Conservation (phyloP, 176 grass and related monocot species). For the Cenchrus americanus region DNA sequence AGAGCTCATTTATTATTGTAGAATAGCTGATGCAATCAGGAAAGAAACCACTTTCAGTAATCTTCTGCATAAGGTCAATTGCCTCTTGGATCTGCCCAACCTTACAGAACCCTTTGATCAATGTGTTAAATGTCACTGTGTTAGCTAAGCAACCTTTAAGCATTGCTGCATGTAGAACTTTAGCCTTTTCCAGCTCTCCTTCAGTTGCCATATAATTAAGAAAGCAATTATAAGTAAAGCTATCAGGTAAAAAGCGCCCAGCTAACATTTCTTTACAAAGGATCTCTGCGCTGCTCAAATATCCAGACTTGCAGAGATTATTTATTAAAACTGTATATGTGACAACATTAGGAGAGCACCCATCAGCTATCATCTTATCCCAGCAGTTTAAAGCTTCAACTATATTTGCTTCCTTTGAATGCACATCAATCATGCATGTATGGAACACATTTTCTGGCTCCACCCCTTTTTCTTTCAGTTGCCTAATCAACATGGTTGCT, state of each 20-base stretch:
- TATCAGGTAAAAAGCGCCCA: slow-evolving; percentile 54
- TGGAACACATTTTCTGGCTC: slow-evolving; percentile 67
- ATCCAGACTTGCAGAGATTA: slow-evolving; percentile 72
- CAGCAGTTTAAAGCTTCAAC: slow-evolving; percentile 56
- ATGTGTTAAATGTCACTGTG: slow-evolving; percentile 66
- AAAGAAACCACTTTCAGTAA: slow-evolving; percentile 46
- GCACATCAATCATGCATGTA: slow-evolving; percentile 70
- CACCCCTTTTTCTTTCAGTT: slow-evolving; percentile 61
- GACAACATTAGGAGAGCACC: slow-evolving; percentile 60
- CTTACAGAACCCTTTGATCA: slow-evolving; percentile 74
- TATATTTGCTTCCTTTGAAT: slow-evolving; percentile 63
- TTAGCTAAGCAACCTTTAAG: slow-evolving; percentile 59
- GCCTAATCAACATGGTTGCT: slow-evolving; percentile 39
- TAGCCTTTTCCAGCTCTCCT: slow-evolving; percentile 61
- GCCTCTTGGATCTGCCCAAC: slow-evolving; percentile 61
- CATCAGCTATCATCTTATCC: slow-evolving; percentile 53
- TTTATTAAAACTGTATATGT: slow-evolving; percentile 65
- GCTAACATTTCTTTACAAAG: slow-evolving; percentile 71
- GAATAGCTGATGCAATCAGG: slow-evolving; percentile 83
- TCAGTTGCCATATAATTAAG: slow-evolving; percentile 65
- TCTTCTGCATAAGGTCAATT: slow-evolving; percentile 49
- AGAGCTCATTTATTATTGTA: slow-evolving; percentile 67
- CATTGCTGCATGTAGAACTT: slow-evolving; percentile 58
- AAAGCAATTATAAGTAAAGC: slow-evolving; percentile 69
- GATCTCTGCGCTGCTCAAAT: slow-evolving; percentile 62